A percentile compares a stretch with the other conserved stretches of the same genome.
phyloP scores from a whole-genome alignment of 75 land plant species.

The Pinus albicaulis region DNA sequence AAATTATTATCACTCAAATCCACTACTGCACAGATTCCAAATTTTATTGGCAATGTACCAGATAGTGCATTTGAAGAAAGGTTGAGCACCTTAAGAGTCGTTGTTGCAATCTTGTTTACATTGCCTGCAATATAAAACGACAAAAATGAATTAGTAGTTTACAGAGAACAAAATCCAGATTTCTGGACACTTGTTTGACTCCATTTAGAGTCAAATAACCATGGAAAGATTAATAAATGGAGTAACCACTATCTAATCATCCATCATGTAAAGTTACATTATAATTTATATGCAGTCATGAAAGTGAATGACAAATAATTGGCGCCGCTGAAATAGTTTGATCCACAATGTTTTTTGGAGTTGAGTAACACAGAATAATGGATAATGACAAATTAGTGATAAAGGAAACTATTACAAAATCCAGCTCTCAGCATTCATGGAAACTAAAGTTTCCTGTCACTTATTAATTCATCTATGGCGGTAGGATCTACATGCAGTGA shows the following conservation, averaged over 20 bases:
- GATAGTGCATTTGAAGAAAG: conserved; percentile 69
- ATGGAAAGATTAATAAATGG: not conserved
- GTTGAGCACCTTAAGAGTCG: conserved; percentile 55
- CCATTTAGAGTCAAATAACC: not conserved
- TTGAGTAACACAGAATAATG: not conserved
- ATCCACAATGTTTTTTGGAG: not conserved
- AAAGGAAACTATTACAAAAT: not conserved
- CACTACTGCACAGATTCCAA: conserved; percentile 59
- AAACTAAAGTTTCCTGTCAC: not conserved
- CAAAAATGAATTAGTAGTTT: not conserved
- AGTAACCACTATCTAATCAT: not conserved
- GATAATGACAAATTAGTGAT: not conserved
- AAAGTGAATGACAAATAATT: not conserved
- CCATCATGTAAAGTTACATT: not conserved
- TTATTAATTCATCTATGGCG: not conserved
- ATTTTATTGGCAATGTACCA: conserved; percentile 56
- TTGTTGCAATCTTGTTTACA: conserved; percentile 50
- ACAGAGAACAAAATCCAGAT: not conserved
- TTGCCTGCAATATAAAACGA: conserved; percentile 45
- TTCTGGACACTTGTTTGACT: not conserved
- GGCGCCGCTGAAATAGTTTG: not conserved
- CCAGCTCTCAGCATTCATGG: not conserved
- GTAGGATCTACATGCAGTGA: not conserved
- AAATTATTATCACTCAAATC: conserved; percentile 76
- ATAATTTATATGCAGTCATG: not conserved